These are phyloP conservation scores for Lablab purpureus DNA, from an alignment of 306 rosid genomes.

Conservation along the genomic window DNA sequence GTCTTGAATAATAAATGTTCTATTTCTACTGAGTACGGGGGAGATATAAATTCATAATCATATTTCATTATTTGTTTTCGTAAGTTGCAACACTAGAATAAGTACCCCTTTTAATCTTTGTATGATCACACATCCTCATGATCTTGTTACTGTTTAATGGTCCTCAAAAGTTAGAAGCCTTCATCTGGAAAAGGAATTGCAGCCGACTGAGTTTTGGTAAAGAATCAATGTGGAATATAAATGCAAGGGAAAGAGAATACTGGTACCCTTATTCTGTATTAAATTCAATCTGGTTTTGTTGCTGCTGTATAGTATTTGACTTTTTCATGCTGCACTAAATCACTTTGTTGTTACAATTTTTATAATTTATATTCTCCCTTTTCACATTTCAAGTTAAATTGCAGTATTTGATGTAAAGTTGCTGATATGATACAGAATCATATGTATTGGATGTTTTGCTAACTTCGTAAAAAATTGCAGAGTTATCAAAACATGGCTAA, in stretches of 20 bases:
- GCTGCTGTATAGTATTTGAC: background rate
- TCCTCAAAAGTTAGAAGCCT: background rate
- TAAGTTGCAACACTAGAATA: background rate
- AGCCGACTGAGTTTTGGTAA: constrained; percentile 9
- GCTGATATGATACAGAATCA: background rate
- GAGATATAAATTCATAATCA: background rate
- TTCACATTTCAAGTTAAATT: constrained; percentile 17
- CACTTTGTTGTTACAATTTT: constrained; percentile 7
- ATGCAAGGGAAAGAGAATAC: constrained; percentile 6
- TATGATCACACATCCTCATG: background rate
- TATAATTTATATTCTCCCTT: constrained; percentile 13
- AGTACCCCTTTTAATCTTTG: background rate
- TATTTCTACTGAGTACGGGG: background rate
- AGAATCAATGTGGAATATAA: constrained; percentile 2
- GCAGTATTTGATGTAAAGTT: constrained; percentile 20
- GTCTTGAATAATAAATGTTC: background rate
- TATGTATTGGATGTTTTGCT: constrained; percentile 28
- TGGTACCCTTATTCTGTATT: background rate
- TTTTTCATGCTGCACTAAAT: background rate
- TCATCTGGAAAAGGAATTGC: constrained; percentile 8
- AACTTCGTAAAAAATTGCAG: constrained; percentile 39
- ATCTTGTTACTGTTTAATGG: constrained; percentile 5
- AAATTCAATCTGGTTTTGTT: constrained; percentile 32
- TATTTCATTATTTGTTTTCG: background rate
- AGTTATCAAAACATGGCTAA: constrained; percentile 57